These are phyloP conservation scores for Myxozyma kluyveri DNA, from an alignment of 805 yeast genomes.

Conservation along the genomic window DNA sequence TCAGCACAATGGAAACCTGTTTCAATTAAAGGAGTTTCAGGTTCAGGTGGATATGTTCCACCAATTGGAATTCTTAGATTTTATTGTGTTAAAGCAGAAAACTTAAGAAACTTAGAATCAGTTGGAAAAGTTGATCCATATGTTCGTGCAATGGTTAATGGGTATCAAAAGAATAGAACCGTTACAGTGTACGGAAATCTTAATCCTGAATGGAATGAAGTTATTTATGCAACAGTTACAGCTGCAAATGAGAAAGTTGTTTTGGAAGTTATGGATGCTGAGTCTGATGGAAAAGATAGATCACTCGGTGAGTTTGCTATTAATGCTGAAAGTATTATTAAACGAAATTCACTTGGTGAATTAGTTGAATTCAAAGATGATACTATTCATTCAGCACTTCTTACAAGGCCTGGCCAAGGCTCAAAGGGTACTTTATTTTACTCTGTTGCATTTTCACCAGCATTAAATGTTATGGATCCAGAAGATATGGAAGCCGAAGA, in stretches of 20 bases:
- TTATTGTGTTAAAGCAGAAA: conserved; percentile 62
- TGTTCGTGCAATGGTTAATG: conserved; percentile 73
- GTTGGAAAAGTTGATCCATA: conserved; percentile 94
- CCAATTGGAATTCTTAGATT: conserved; percentile 92
- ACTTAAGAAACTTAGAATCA: conserved; percentile 78
- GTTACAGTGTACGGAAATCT: conserved; percentile 60
- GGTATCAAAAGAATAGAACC: conserved; percentile 74
- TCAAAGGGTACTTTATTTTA: conserved; percentile 78
- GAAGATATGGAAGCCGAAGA: conserved; percentile 64
- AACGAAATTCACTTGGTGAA: conserved; percentile 58
- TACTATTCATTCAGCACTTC: conserved; percentile 56
- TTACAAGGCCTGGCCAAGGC: conserved; percentile 70
- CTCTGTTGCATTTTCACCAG: conserved; percentile 77
- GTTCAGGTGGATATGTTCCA: conserved; percentile 79
- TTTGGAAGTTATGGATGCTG: conserved; percentile 90
- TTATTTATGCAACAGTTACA: conserved; percentile 76
- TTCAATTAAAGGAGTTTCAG: conserved; percentile 57
- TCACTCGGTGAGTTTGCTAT: conserved; percentile 80
- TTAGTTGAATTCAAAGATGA: conserved; percentile 59
- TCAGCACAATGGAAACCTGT: conserved; percentile 85
- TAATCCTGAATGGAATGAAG: conserved; percentile 82
- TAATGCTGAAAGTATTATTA: conserved; percentile 62
- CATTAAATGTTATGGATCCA: conserved; percentile 71
- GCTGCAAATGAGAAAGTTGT: conserved; percentile 79
- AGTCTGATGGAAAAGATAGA: conserved; percentile 74